Evolutionary conservation across 2,329 filamentous ascomycete species (phyloP).

Genomic region (Cytospora piceicola): DNA sequence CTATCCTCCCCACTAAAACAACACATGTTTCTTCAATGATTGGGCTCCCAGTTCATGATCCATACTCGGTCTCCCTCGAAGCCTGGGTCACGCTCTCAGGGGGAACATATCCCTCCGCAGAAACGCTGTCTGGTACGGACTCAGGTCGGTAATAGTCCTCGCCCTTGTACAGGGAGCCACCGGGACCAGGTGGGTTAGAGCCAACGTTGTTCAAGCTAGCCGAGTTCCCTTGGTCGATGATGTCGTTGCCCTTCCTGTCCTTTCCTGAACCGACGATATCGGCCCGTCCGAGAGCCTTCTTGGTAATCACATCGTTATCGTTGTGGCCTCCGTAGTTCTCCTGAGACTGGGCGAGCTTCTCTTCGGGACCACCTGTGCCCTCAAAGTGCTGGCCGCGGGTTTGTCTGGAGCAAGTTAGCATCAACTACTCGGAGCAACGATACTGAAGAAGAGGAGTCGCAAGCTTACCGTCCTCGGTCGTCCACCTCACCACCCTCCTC

Average conservation of each 20-base stretch:
- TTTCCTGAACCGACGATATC: conserved; percentile 24
- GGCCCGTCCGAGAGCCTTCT: conserved; percentile 35
- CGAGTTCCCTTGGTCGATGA: conserved; percentile 42
- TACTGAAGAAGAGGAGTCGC: neutral
- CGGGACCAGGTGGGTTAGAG: conserved; percentile 40
- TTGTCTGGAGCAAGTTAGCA: conserved; percentile 43
- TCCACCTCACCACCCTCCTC: conserved; percentile 51
- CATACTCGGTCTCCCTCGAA: conserved; percentile 2
- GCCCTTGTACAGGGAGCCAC: conserved; percentile 47
- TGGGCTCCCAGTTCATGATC: neutral
- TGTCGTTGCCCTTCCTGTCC: conserved; percentile 33
- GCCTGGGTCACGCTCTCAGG: conserved; percentile 47
- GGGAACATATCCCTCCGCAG: conserved; percentile 47
- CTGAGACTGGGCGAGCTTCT: conserved; percentile 42
- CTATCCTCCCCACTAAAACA: neutral
- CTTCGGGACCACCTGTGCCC: conserved; percentile 47
- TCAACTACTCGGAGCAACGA: neutral
- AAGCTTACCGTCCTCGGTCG: conserved; percentile 48
- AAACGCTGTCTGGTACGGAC: conserved; percentile 47
- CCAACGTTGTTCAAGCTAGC: conserved; percentile 47
- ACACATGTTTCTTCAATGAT: neutral
- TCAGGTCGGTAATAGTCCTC: conserved; percentile 47
- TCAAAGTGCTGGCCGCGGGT: conserved; percentile 49
- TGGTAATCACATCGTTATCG: conserved; percentile 43
- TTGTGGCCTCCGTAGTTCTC: conserved; percentile 43